Base-by-base conservation (phyloP, 1,139 yeast species). In the Saccharomyces hybrid region DNA sequence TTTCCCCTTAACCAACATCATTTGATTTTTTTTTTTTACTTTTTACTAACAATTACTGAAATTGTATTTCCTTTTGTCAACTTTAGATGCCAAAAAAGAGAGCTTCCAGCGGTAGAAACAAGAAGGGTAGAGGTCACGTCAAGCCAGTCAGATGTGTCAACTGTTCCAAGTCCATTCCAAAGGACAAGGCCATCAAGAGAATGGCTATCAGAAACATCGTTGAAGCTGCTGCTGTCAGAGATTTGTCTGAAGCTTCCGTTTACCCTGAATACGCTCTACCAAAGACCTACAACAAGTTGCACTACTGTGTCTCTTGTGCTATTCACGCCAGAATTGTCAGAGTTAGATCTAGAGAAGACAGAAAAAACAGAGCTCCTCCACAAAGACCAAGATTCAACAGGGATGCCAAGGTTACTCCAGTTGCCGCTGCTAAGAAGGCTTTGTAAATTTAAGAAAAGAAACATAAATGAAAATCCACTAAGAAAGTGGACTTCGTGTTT, bases 21-120 rank as follows among this genome's bases (percentile, higher is more conserved):
- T 20, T 3, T 20, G 4, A 20, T 3, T 20, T 20, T 20, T 20
- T 20, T 20, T 20, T 20, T 26, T n/a, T 28, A 8, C 41, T 27
- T 20, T 28, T 31, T 26, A 28, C 34, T 28, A 28, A 47, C 32
- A 47, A 25, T 42, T 57, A 61, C 61, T 57, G 60, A 57, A 61
- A 50, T n/a, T 27, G 6, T 46, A 20, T 20, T 20, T 20, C 4
- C 23, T 20, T 20, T 20, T 20, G 9, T 20, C 2, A 47, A 25
- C 41, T 20, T 53, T 83, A 80, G 73, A 93, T 93, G 99, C 97
- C 99, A 81, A 93, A 93, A 90, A 93, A 93, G 98, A 93, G 99
- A 90, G 90, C 98, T 81, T 89, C 97, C 95, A 90, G 90, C 97
- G 99, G 99, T 86, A 93, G 99, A 86, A 93, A 95, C 95, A 93